phyloP scores from a whole-genome alignment of 768 basidiomycete genomes.

The Tylopilus sp. region DNA sequence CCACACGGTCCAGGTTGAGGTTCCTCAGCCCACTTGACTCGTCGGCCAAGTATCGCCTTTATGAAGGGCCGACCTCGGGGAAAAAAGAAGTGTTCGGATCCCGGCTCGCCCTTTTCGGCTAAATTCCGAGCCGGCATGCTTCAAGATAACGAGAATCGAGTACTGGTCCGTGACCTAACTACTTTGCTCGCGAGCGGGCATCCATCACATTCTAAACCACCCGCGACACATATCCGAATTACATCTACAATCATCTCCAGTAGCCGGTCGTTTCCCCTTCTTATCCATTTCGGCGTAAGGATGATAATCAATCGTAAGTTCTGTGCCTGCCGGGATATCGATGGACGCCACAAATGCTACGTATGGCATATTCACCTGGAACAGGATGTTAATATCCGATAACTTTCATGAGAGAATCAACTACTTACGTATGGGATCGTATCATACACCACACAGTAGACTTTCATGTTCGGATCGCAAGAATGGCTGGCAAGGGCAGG shows the following conservation, averaged over 20 bases:
- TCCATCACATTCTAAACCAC: constrained; percentile 28
- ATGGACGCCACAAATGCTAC: constrained; percentile 53
- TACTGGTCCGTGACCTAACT: too few relatives aligned
- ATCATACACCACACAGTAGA: constrained; percentile 62
- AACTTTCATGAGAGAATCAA: neutral
- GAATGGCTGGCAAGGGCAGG: constrained; percentile 52
- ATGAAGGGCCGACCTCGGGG: neutral
- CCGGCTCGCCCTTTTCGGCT: neutral
- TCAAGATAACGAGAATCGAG: neutral
- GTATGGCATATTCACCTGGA: constrained; percentile 57
- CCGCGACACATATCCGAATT: constrained; percentile 35
- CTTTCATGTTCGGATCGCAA: constrained; percentile 55
- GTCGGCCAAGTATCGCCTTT: neutral
- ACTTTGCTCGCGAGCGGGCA: neutral
- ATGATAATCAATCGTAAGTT: constrained; percentile 66
- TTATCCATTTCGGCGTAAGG: constrained; percentile 37
- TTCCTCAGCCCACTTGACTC: neutral
- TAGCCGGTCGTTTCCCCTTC: constrained; percentile 26
- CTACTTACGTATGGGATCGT: constrained; percentile 53
- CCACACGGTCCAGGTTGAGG: too few relatives aligned
- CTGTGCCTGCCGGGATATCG: constrained; percentile 48
- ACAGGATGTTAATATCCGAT: neutral
- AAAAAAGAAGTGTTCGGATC: neutral
- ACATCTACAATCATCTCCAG: constrained; percentile 36
- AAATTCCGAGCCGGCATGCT: neutral